A percentile compares a stretch with the other conserved stretches of the same genome.
These are phyloP conservation scores for Tetrapisispora arboricola DNA, from an alignment of 805 yeast species.

Conservation along the genomic window DNA sequence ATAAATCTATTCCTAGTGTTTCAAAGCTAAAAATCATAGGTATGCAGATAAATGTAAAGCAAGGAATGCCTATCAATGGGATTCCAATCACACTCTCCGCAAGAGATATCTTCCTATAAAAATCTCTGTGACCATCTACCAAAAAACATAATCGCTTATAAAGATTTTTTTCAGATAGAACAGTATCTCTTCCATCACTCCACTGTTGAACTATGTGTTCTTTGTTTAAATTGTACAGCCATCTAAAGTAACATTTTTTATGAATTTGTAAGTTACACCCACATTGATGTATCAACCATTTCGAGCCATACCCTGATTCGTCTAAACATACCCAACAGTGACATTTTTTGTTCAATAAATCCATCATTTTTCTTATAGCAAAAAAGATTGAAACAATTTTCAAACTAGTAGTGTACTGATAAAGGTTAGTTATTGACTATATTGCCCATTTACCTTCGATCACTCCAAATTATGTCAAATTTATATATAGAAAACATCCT, in stretches of 20 bases:
- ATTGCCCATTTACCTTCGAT: too few species aligned
- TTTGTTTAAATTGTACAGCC: constrained; percentile 12
- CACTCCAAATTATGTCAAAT: too few species aligned
- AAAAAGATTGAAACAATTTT: too few species aligned
- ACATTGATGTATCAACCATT: constrained; percentile 22
- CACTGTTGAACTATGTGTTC: constrained; percentile 1
- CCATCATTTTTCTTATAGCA: neutral
- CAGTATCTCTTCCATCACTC: constrained; percentile 2
- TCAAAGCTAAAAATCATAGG: constrained; percentile 6
- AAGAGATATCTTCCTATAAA: constrained; percentile 10
- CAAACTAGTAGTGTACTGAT: too few species aligned
- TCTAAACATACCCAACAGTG: constrained; percentile 26
- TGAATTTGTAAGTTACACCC: constrained; percentile 26
- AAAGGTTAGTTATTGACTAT: too few species aligned
- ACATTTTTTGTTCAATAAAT: constrained; percentile 3
- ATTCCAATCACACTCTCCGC: constrained; percentile 9
- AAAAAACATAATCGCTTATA: constrained; percentile 9
- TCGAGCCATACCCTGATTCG: constrained; percentile 9
- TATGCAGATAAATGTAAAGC: constrained; percentile 5
- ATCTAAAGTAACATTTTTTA: constrained; percentile 19
- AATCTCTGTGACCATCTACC: constrained; percentile 13
- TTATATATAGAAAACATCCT: too few species aligned
- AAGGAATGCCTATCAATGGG: constrained; percentile 9
- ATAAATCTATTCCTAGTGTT: constrained; percentile 5
- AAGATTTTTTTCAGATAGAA: constrained; percentile 7